Conservation (phyloP, 768 basidiomycete genomes). For the Daedaleopsis nitida region DNA sequence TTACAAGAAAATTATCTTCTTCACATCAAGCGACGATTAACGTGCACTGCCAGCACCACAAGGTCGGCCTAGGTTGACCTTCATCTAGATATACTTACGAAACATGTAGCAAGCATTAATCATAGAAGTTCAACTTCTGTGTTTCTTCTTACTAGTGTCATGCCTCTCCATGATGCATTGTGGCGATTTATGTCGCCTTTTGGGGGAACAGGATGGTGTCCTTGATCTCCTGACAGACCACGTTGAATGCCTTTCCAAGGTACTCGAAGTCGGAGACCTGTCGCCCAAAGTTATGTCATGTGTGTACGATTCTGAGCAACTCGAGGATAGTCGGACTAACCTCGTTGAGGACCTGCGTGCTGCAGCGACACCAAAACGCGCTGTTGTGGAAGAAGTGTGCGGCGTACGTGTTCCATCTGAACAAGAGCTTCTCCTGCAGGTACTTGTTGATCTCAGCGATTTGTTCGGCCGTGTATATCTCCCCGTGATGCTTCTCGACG, state of each 20-base stretch:
- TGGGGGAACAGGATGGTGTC: slow-evolving; percentile 18
- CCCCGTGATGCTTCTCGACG: slow-evolving; percentile 18
- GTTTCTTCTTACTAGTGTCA: too few species aligned
- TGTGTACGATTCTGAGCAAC: not conserved
- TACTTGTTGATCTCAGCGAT: slow-evolving; percentile 12
- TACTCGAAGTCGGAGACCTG: slow-evolving; percentile 33
- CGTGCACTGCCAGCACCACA: too few species aligned
- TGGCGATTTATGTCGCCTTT: too few species aligned
- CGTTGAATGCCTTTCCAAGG: slow-evolving; percentile 26
- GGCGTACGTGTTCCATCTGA: slow-evolving; percentile 34
- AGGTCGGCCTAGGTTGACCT: too few species aligned
- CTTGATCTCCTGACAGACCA: slow-evolving; percentile 27
- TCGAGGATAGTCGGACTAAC: slow-evolving; percentile 21
- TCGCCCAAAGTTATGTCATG: not conserved
- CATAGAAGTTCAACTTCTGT: too few species aligned
- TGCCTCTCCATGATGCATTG: too few species aligned
- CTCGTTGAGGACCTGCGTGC: slow-evolving; percentile 41
- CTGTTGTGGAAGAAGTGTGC: slow-evolving; percentile 32
- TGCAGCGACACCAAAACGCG: slow-evolving; percentile 38
- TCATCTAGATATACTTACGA: too few species aligned
- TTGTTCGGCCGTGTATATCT: slow-evolving; percentile 20
- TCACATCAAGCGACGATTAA: too few species aligned
- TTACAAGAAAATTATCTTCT: too few species aligned
- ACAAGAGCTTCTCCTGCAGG: slow-evolving; percentile 29
- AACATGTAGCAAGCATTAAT: too few species aligned